Conservation (phyloP, 1,284 basidiomycete genomes). For the Cystobasidiaceae sp. region DNA sequence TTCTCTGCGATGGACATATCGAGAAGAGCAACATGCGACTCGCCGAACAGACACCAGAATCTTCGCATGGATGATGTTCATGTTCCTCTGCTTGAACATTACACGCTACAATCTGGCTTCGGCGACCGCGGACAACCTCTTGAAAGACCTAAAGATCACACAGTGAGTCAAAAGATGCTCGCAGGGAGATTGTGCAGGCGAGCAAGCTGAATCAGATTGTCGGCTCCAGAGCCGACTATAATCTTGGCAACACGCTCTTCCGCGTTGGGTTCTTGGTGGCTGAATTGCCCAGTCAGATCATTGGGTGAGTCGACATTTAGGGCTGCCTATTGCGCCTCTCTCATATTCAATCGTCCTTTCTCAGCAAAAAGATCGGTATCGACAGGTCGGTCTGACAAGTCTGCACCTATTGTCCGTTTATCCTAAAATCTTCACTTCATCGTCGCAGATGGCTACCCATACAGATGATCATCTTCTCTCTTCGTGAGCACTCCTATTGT, state of each 20-base stretch:
- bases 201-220: too few species aligned
- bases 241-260: constrained; percentile 36
- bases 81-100: neutral
- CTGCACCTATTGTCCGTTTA: too few species aligned
- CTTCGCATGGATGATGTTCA: constrained; percentile 10
- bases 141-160: constrained; percentile 46
- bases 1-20: constrained; percentile 6
- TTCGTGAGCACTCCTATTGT: constrained; percentile 39
- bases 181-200: too few species aligned
- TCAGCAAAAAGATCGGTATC: too few species aligned
- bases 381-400: too few species aligned
- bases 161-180: too few species aligned
- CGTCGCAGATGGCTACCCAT: constrained; percentile 47
- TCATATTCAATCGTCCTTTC: too few species aligned
- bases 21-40: neutral
- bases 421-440: too few species aligned
- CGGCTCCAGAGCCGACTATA: constrained; percentile 20
- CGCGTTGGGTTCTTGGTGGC: constrained; percentile 44
- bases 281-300: constrained; percentile 44
- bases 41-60: neutral
- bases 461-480: constrained; percentile 47
- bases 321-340: too few species aligned
- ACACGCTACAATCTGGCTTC: constrained; percentile 23
- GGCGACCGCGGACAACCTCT: constrained; percentile 47
- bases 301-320: too few species aligned